Evolutionary conservation across 2,329 filamentous ascomycete species (phyloP), one percentile per base, ranked within the genome.

Genomic region (Microsporum audouinii): DNA sequence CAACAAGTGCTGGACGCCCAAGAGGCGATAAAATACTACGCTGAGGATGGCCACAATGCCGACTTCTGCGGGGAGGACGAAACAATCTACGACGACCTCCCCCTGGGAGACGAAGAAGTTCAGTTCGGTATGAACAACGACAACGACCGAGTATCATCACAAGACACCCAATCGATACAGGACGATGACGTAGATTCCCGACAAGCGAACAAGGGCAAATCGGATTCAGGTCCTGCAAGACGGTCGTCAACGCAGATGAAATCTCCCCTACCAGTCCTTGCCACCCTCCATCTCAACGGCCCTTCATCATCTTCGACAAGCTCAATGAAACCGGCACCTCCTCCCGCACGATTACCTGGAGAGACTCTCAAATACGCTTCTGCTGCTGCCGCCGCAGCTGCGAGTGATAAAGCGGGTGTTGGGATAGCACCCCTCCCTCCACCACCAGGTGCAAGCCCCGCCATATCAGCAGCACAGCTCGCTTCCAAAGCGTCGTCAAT

Each of bases 341-440:
- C 91, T 68, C 94, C 94, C 0, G 85, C 88, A 62, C 84, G 92
- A 72, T 86, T 89, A 5, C 88, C 90, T 2, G 91, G 91, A 56
- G 92, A 97, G 73, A 89, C 88, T 1, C 80, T 99, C 66, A 97
- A 97, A 76, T 99, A 99, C 72, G 94, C 94, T 51, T 97, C 94
- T 41, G 94, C 94, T 0, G 94, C 94, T 0, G 94, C 94, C 0
- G 94, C 94, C 0, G 94, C 92, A 0, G 92, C 94, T 0, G 90
- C 91, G 53, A 91, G 85, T 72, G 91, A 96, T 76, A 91, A 89
- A 77, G 92, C 87, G 71, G 82, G 82, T 59, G 87, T 97, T 34
- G 94, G 94, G 31, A 96, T 99, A 70, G 87, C 92, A 62, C 94
- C 94, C 45, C 80, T 97, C 70, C 94, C 94, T 60, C 92, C 94